These are phyloP conservation scores for Taphrina flavorubra DNA, from an alignment of 1,139 yeast genomes.

Conservation along the genomic window DNA sequence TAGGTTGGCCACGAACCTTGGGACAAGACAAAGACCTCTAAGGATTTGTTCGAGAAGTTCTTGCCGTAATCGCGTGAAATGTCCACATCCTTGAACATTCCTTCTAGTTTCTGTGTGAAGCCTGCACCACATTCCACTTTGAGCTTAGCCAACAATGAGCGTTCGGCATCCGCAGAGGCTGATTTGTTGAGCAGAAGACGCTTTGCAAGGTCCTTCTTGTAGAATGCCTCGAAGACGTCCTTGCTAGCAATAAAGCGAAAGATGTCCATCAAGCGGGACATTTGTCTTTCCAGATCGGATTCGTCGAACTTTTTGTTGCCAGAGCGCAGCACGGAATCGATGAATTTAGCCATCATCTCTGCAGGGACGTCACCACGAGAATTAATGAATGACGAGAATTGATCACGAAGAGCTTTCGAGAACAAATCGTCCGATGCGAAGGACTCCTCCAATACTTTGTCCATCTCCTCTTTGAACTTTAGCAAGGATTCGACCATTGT, in stretches of 20 bases:
- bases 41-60: constrained; percentile 44
- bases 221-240: constrained; percentile 52
- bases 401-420: constrained; percentile 46
- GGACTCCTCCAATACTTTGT: constrained; percentile 42
- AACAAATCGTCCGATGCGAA: constrained; percentile 43
- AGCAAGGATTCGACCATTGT: constrained; percentile 45
- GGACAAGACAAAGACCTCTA: constrained; percentile 50
- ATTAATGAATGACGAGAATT: constrained; percentile 48
- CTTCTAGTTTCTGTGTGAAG: constrained; percentile 49
- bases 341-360: constrained; percentile 53
- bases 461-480: constrained; percentile 45
- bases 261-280: constrained; percentile 47
- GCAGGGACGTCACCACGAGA: constrained; percentile 47
- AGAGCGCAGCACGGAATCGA: constrained; percentile 50
- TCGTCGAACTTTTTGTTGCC: constrained; percentile 47
- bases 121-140: constrained; percentile 52
- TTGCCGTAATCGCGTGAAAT: constrained; percentile 47
- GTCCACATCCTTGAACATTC: constrained; percentile 53
- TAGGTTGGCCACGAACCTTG: constrained; percentile 51
- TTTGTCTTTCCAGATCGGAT: constrained; percentile 46
- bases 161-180: constrained; percentile 49
- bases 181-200: constrained; percentile 52
- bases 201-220: constrained; percentile 53
- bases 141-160: constrained; percentile 48
- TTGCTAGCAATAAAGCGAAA: constrained; percentile 52